Evolutionary conservation across 1,284 basidiomycete genomes (phyloP).

Genomic region (Gomphus sp.): DNA sequence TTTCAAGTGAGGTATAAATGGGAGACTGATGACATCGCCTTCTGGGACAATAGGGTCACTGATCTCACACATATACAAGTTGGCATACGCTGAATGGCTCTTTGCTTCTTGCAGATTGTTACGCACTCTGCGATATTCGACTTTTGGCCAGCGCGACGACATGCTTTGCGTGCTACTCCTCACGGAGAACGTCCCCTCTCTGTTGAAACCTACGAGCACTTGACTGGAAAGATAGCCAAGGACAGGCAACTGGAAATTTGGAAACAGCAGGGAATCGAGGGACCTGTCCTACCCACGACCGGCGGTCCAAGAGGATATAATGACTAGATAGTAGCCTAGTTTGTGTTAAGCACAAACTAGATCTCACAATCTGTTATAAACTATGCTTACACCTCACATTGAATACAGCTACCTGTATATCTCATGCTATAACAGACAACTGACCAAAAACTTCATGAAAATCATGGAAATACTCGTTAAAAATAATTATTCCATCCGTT

Average conservation of each 20-base stretch:
- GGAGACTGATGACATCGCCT: slow-evolving; percentile 56
- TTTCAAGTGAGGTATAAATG: slow-evolving; percentile 67
- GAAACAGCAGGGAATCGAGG: slow-evolving; percentile 49
- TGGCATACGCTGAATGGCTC: background rate
- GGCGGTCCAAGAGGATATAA: slow-evolving; percentile 48
- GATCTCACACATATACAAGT: background rate
- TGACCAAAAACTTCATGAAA: no score
- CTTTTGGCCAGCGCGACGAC: slow-evolving; percentile 66
- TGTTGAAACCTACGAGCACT: slow-evolving; percentile 64
- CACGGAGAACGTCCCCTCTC: slow-evolving; percentile 69
- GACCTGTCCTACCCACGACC: slow-evolving; percentile 21
- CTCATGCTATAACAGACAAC: no score
- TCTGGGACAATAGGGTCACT: slow-evolving; percentile 68
- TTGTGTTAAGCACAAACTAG: no score
- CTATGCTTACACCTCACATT: no score
- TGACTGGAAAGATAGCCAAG: slow-evolving; percentile 52
- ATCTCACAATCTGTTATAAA: no score
- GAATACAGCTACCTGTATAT: no score
- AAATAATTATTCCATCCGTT: no score
- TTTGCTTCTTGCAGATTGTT: slow-evolving; percentile 36
- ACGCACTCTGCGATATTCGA: slow-evolving; percentile 73
- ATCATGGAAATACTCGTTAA: no score
- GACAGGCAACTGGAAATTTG: slow-evolving; percentile 59
- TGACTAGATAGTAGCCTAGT: slow-evolving; percentile 28
- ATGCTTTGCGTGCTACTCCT: slow-evolving; percentile 75